A percentile compares a stretch with the other conserved stretches of the same genome.
These are phyloP conservation scores for Umbellularia californica DNA, from an alignment of 164 flowering plant species.

Conservation along the genomic window DNA sequence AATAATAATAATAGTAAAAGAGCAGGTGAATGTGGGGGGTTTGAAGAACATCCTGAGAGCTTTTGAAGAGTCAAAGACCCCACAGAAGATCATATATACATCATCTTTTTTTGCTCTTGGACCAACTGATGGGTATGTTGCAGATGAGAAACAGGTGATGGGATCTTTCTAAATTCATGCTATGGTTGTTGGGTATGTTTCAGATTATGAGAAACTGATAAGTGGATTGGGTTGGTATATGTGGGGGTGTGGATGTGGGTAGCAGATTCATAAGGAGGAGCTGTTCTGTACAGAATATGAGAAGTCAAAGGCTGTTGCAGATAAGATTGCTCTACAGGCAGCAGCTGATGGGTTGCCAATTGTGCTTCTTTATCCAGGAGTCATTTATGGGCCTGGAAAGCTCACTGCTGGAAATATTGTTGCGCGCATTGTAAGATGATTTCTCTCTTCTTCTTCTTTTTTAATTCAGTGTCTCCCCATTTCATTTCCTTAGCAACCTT, in stretches of 20 bases:
- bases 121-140: constrained; percentile 70
- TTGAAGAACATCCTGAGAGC: constrained; percentile 72
- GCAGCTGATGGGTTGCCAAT: constrained; percentile 78
- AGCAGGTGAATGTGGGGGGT: constrained; percentile 83
- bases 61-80: constrained; percentile 45
- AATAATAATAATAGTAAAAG: too few species aligned
- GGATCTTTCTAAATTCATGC: neutral
- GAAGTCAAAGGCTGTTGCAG: constrained; percentile 77
- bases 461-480: too few species aligned
- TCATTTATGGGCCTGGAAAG: constrained; percentile 87
- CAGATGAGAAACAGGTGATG: constrained; percentile 71
- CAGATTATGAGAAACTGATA: too few species aligned
- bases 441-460: too few species aligned
- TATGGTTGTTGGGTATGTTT: neutral
- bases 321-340: constrained; percentile 78
- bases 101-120: constrained; percentile 95
- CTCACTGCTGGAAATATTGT: constrained; percentile 75
- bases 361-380: constrained; percentile 75
- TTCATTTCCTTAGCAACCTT: neutral
- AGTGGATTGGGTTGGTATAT: too few species aligned
- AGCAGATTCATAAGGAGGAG: constrained; percentile 65
- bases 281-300: constrained; percentile 89
- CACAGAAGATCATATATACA: constrained; percentile 77
- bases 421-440: constrained; percentile 52
- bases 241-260: neutral